Evolutionary conservation across 2,329 filamentous ascomycete species (phyloP), one percentile per base, ranked within the genome.

Genomic region (Phialocephala sp.): DNA sequence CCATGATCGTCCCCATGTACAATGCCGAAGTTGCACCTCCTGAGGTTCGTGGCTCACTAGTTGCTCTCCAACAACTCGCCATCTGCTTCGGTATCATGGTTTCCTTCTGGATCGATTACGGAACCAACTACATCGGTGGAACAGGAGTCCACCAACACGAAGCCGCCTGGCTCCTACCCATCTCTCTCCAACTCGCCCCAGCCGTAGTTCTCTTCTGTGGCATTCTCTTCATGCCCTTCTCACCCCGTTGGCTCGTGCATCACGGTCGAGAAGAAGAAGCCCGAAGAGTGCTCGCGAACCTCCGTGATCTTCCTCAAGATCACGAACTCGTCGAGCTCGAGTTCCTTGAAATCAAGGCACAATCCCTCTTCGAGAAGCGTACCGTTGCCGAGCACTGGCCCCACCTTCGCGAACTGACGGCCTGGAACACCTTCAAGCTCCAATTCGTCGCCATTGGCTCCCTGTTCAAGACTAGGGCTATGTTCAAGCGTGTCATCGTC

Each of bases 261-360:
- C 88, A 91, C 72, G 81, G 80, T 64, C 87, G 90, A 41, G 90
- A 93, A 72, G 83, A 83, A 0, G 91, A 94, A 75, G 89, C 89
- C 0, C 85, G 86, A 18, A 75, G 76, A 11, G 86, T 88, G 0
- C 82, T 94, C 0, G 86, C 90, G 0, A 81, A 76, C 59, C 85
- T 94, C 2, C 87, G 92, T 27, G 83, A 82, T 6, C 83, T 92
- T 0, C 76, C 85, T 0, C 74, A 79, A 18, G 84, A 90, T 68
- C 84, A 93, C 73, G 87, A 91, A 64, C 83, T 92, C 0, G 85
- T 94, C 43, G 85, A 90, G 69, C 82, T 93, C 1, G 92, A 94
- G 73, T 93, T 90, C 74, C 84, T 93, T n/a, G 91, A 94, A 75
- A 94, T 94, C 79, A 91, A 92, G 76, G 90, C 91, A 0, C 89